phyloP scores from a whole-genome alignment of 371 early-diverging fungal genomes.

The Mortierella sp. region DNA sequence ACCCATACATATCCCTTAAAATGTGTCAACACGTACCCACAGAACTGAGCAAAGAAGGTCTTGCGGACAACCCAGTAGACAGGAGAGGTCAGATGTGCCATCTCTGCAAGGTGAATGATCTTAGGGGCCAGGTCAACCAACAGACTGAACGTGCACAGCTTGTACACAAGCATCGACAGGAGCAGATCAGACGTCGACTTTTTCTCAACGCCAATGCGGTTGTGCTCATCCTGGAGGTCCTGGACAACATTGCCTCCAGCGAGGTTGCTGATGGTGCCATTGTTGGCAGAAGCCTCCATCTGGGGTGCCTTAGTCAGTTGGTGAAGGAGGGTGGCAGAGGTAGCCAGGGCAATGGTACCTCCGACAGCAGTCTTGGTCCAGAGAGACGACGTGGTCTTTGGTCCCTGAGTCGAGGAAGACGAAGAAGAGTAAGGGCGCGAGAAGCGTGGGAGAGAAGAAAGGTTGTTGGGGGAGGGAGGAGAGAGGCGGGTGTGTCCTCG shows the following conservation, averaged over 20 bases:
- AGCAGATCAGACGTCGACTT: conserved; percentile 74
- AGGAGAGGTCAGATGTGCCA: conserved; percentile 63
- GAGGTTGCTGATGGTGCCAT: not conserved
- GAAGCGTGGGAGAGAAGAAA: conserved; percentile 2
- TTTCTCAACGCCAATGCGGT: conserved; percentile 61
- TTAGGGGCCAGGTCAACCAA: conserved; percentile 78
- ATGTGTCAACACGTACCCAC: conserved; percentile 79
- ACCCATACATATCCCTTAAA: too few relatives aligned
- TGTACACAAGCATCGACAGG: conserved; percentile 81
- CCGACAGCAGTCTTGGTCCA: conserved; percentile 25
- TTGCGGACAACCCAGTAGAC: conserved; percentile 79
- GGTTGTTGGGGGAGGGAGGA: too few relatives aligned
- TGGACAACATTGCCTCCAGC: conserved; percentile 21
- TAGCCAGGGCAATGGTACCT: conserved; percentile 22
- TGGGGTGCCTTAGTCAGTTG: conserved; percentile 30
- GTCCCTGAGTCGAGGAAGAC: not conserved
- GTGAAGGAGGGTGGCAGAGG: conserved; percentile 12
- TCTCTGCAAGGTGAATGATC: conserved; percentile 73
- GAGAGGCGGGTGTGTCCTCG: conserved; percentile 27
- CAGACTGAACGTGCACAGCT: conserved; percentile 73
- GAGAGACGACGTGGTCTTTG: conserved; percentile 12
- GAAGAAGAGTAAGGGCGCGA: conserved; percentile 6
- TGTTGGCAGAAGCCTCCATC: conserved; percentile 15
- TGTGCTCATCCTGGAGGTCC: conserved; percentile 45
- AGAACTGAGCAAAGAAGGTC: conserved; percentile 93